Evolutionary conservation across 2,329 filamentous ascomycete genomes (phyloP).

Genomic region (Aspergillus novofumigatus): DNA sequence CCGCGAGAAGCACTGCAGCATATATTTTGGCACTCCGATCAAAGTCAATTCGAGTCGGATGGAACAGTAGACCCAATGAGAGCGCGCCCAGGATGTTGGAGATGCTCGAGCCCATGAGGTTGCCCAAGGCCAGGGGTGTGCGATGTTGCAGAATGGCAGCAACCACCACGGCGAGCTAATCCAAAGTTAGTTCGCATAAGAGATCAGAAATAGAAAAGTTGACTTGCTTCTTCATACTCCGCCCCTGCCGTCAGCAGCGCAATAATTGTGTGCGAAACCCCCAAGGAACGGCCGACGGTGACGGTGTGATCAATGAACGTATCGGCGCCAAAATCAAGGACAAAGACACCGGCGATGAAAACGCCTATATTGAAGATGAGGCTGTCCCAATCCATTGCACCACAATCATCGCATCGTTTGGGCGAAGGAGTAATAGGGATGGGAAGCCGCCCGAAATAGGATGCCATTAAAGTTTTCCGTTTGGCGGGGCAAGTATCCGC

Average conservation of each 20-base stretch:
- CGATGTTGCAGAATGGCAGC: slow-evolving; percentile 45
- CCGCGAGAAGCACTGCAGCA: slow-evolving; percentile 37
- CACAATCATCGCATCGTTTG: too few species aligned
- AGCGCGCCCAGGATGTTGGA: slow-evolving; percentile 56
- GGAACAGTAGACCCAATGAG: slow-evolving; percentile 49
- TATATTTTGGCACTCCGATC: slow-evolving; percentile 50
- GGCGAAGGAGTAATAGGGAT: too few species aligned
- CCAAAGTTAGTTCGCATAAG: neutral
- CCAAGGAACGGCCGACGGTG: slow-evolving; percentile 42
- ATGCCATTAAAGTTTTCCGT: too few species aligned
- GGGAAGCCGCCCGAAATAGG: too few species aligned
- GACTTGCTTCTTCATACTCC: slow-evolving; percentile 53
- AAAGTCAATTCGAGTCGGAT: slow-evolving; percentile 34
- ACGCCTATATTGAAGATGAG: slow-evolving; percentile 35
- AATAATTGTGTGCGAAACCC: slow-evolving; percentile 47
- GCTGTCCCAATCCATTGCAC: slow-evolving; percentile 27
- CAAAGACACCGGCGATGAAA: slow-evolving; percentile 44
- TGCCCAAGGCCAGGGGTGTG: slow-evolving; percentile 50
- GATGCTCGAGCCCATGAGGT: slow-evolving; percentile 52
- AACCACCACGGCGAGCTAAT: slow-evolving; percentile 47
- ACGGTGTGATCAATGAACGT: slow-evolving; percentile 52
- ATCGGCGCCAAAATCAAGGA: slow-evolving; percentile 51
- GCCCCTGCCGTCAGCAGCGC: slow-evolving; percentile 51
- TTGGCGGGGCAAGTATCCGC: too few species aligned
- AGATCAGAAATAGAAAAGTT: neutral